These are phyloP conservation scores for Penicillium fimorum DNA, from an alignment of 495 filamentous ascomycete genomes.

Conservation along the genomic window DNA sequence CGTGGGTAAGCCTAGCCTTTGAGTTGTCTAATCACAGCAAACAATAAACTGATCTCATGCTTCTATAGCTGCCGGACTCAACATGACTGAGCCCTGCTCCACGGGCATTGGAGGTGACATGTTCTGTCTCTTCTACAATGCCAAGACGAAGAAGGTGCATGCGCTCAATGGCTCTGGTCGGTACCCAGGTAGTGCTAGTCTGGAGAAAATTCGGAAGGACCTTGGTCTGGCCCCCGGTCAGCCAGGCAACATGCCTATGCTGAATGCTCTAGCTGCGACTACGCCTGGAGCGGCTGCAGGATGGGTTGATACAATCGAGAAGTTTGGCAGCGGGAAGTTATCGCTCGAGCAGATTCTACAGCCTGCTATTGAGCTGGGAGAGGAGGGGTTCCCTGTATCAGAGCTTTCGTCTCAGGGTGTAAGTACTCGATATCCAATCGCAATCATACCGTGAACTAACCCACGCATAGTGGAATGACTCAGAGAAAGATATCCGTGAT, in stretches of 20 bases:
- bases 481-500: conserved; percentile 57
- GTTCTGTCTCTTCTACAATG: conserved; percentile 94
- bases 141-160: conserved; percentile 74
- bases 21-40: background rate
- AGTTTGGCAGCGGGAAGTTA: conserved; percentile 86
- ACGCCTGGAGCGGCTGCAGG: conserved; percentile 90
- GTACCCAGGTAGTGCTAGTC: conserved; percentile 63
- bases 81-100: conserved; percentile 88
- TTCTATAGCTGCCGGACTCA: conserved; percentile 70
- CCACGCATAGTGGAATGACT: conserved; percentile 59
- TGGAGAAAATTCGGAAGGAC: conserved; percentile 66
- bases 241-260: conserved; percentile 66
- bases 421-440: conserved; percentile 32
- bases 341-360: conserved; percentile 72
- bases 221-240: conserved; percentile 64
- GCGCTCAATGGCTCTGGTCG: conserved; percentile 91
- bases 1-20: conserved; percentile 52
- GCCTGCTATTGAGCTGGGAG: conserved; percentile 83
- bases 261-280: conserved; percentile 76
- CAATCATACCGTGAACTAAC: background rate
- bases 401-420: conserved; percentile 73
- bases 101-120: conserved; percentile 98
- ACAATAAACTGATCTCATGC: conserved; percentile 5
- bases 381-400: conserved; percentile 86
- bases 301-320: conserved; percentile 89